Evolutionary conservation across 164 flowering plant species (phyloP), one percentile per base, ranked within the genome.

Genomic region (Tetracentron sinense): DNA sequence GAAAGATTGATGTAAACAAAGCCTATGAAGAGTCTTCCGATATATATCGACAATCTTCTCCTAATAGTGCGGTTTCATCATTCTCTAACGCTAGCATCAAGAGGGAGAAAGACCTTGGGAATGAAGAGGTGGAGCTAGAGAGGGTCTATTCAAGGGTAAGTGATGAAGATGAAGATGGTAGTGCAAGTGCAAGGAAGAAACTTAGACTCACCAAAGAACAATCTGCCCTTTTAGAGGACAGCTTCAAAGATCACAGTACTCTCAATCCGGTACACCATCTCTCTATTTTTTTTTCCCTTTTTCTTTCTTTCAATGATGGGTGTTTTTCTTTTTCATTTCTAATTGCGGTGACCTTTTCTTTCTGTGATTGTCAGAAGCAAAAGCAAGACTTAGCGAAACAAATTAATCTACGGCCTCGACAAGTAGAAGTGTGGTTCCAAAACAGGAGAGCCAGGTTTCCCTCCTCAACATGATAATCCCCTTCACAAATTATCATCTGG

Each of bases 391-490:
- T 89, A 28, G 97, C 95, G 19, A 80, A 82, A 64, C 81, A 86
- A 64, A 63, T 90, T 66, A 90, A 79, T 67, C 81, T 90, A 8
- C 74, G 92, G 69, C 89, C 97, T 0, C 64, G 97, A 35, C 95
- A 90, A 72, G 92, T 90, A 17, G 97, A 90, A 75, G 97, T 90
- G 0, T 90, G 97, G 97, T 90, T 90, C 67, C 97, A 90, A 60
- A 90, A 90, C 63, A 78, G 97, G 63, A 77, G 97, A 78, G 97
- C 97, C 61, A 90, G 96, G 96, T 88, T 56, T 5, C 23, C 17
- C 6, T 7, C 33, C n/a, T 17, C 12, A 4, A 3, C 14, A 21
- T 8, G 28, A 48, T 48, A 20, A 17, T 6, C 7, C 51, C 51
- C 6, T 7, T 22, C 3, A n/a, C 7, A 20, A 49, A 0, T 49